Conservation (phyloP, 2,329 filamentous ascomycete genomes). For the Colletotrichum camelliae region DNA sequence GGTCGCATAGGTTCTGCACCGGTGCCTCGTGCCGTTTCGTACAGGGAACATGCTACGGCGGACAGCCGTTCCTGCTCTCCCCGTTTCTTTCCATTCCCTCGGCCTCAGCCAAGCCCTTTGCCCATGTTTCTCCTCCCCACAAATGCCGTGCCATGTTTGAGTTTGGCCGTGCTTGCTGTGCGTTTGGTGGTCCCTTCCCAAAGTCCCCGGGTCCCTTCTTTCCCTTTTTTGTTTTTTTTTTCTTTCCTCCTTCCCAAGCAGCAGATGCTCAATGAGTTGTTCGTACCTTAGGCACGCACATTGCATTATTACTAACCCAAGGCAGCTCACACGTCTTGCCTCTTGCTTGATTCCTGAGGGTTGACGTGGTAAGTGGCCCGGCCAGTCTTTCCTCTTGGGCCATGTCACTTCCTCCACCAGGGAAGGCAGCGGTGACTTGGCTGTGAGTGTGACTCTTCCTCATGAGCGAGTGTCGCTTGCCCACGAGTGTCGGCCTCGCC, state of each 20-base stretch:
- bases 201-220: not conserved
- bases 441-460: not conserved
- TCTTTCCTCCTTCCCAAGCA: not conserved
- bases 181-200: not conserved
- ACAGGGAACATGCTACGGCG: slow-evolving; percentile 2
- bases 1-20: not conserved
- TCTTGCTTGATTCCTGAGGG: not conserved
- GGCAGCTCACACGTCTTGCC: not conserved
- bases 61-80: slow-evolving; percentile 1
- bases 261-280: not conserved
- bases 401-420: not conserved
- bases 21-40: not conserved
- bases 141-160: not conserved
- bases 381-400: not conserved
- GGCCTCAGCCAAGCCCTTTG: not conserved
- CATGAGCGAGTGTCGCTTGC: not conserved
- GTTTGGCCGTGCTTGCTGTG: not conserved
- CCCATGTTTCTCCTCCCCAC: not conserved
- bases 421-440: slow-evolving; percentile 6
- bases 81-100: not conserved
- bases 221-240: not conserved
- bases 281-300: not conserved
- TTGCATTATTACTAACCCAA: not conserved
- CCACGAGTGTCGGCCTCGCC: not conserved
- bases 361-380: not conserved